A percentile compares a stretch with the other conserved stretches of the same genome.
These are phyloP conservation scores for Candida ponderosae DNA, from an alignment of 805 yeast genomes.

Conservation along the genomic window DNA sequence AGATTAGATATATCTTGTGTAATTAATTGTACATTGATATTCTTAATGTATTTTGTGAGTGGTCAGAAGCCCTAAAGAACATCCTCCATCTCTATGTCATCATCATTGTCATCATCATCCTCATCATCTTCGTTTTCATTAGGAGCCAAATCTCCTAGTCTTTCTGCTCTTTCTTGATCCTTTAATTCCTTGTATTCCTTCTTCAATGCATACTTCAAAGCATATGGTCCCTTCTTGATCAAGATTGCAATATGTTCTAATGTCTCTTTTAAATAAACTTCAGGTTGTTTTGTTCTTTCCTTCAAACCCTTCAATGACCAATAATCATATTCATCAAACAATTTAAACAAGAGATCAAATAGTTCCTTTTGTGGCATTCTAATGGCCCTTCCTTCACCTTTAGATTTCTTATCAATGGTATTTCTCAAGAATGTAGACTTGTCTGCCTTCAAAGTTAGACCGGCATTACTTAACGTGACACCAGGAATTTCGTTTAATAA, in stretches of 20 bases:
- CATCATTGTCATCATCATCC: slow-evolving; percentile 61
- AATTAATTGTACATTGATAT: no score
- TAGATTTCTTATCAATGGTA: slow-evolving; percentile 34
- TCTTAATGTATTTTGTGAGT: no score
- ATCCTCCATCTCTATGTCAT: slow-evolving; percentile 72
- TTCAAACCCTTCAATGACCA: slow-evolving; percentile 94
- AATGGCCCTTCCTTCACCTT: slow-evolving; percentile 75
- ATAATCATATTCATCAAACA: slow-evolving; percentile 92
- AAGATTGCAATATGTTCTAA: slow-evolving; percentile 83
- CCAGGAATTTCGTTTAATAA: slow-evolving; percentile 79
- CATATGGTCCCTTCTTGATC: slow-evolving; percentile 93
- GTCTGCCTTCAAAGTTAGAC: slow-evolving; percentile 71
- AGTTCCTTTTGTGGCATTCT: slow-evolving; percentile 91
- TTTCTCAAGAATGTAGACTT: slow-evolving; percentile 60
- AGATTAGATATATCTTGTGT: no score
- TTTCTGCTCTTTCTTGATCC: slow-evolving; percentile 69
- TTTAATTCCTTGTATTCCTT: slow-evolving; percentile 79
- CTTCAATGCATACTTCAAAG: slow-evolving; percentile 81
- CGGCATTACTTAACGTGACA: slow-evolving; percentile 78
- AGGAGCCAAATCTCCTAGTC: slow-evolving; percentile 42
- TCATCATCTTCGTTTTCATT: slow-evolving; percentile 35
- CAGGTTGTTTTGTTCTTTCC: slow-evolving; percentile 94
- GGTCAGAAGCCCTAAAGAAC: no score
- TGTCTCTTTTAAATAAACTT: slow-evolving; percentile 83
- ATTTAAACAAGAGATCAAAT: slow-evolving; percentile 76